Percentiles rank a stretch among this genome's conserved stretches.
These are phyloP conservation scores for Monilinia fructicola DNA, from an alignment of 2,329 filamentous ascomycete species.

Conservation along the genomic window DNA sequence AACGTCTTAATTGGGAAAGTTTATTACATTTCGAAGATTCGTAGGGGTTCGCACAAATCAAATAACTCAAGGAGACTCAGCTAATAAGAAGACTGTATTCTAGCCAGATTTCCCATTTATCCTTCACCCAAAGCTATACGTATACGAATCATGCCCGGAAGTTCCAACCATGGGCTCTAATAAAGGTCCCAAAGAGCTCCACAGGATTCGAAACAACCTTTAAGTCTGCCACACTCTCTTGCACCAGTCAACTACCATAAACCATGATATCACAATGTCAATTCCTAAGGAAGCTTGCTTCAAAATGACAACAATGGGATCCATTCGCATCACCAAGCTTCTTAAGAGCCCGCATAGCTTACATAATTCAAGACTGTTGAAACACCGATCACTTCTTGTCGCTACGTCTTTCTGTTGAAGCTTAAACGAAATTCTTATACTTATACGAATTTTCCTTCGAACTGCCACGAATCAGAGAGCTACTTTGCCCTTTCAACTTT, in stretches of 20 bases:
- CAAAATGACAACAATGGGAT: rapidly evolving
- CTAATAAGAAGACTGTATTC: neutral
- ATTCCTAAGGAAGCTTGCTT: neutral
- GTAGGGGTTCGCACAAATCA: neutral
- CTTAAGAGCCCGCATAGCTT: neutral
- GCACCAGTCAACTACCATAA: neutral
- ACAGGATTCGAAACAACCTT: neutral
- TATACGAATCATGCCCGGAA: neutral
- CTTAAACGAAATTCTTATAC: neutral
- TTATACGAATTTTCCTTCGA: neutral
- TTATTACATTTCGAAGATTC: neutral
- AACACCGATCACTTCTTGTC: too few species aligned
- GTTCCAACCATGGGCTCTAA: neutral
- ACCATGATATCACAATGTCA: neutral
- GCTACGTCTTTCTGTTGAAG: too few species aligned
- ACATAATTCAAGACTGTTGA: neutral
- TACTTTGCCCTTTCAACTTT: neutral
- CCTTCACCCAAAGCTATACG: neutral
- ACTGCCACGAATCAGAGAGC: neutral
- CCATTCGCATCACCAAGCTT: neutral
- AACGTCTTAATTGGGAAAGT: neutral
- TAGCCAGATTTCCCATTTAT: neutral
- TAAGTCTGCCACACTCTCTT: neutral
- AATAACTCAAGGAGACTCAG: neutral
- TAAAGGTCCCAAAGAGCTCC: neutral